Conservation (phyloP, 129 eudicot species). For the Pittosporum tobira region DNA sequence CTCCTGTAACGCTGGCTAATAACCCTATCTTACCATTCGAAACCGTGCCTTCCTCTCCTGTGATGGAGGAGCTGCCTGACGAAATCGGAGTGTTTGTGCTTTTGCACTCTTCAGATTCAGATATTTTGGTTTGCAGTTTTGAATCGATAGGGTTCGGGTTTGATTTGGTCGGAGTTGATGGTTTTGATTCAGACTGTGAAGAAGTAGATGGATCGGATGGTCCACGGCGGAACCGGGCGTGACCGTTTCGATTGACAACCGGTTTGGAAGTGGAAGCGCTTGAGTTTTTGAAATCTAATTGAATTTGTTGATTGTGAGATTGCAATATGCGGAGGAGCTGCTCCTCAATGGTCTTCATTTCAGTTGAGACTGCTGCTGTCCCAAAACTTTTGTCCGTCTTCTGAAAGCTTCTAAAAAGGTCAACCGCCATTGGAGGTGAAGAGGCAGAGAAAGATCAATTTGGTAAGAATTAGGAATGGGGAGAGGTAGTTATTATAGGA, state of each 20-base stretch:
- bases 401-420: background rate
- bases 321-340: background rate
- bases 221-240: slow-evolving; percentile 74
- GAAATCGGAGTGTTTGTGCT: slow-evolving; percentile 32
- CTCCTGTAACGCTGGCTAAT: slow-evolving; percentile 22
- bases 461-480: slow-evolving; percentile 15
- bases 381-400: background rate
- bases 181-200: background rate
- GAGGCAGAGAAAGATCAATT: slow-evolving; percentile 6
- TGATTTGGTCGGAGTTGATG: background rate
- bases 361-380: background rate
- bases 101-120: slow-evolving; percentile 13
- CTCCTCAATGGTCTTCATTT: background rate
- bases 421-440: background rate
- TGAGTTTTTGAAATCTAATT: slow-evolving; percentile 6
- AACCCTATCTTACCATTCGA: slow-evolving; percentile 46
- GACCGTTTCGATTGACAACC: slow-evolving; percentile 53
- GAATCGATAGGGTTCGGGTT: background rate
- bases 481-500: slow-evolving; percentile 12
- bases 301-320: slow-evolving; percentile 13
- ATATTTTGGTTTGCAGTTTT: background rate
- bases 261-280: slow-evolving; percentile 24
- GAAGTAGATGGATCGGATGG: slow-evolving; percentile 14
- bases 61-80: slow-evolving; percentile 55
- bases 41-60: slow-evolving; percentile 58